These are phyloP conservation scores for Monosporozyma yasuniensis DNA, from an alignment of 805 yeast genomes.

Conservation along the genomic window DNA sequence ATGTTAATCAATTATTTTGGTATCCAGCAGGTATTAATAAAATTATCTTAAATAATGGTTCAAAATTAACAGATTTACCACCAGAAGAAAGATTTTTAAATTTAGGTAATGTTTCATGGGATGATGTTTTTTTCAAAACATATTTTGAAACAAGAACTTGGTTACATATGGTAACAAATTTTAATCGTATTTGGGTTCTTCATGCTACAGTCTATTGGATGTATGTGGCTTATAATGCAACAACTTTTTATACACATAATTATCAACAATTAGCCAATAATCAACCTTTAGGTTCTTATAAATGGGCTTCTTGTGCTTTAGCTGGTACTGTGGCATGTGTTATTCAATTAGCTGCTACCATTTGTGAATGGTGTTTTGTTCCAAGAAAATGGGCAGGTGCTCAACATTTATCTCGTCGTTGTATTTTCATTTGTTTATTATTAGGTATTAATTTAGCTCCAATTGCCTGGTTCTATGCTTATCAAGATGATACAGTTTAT, in stretches of 20 bases:
- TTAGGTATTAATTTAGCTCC: conserved; percentile 75
- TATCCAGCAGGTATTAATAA: conserved; percentile 97
- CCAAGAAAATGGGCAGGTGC: conserved; percentile 99
- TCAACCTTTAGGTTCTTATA: conserved; percentile 79
- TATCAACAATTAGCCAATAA: conserved; percentile 76
- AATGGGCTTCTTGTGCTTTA: conserved; percentile 88
- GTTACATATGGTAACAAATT: conserved; percentile 91
- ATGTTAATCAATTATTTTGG: conserved; percentile 98
- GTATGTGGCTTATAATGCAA: conserved; percentile 88
- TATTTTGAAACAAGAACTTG: conserved; percentile 94
- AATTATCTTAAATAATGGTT: conserved; percentile 74
- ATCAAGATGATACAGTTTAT: conserved; percentile 56
- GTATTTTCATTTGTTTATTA: conserved; percentile 60
- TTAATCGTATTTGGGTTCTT: conserved; percentile 96
- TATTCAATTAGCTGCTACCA: conserved; percentile 78
- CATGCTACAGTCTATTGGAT: conserved; percentile 89
- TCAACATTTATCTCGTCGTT: conserved; percentile 85
- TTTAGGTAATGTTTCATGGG: conserved; percentile 91
- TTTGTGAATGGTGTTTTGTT: conserved; percentile 90
- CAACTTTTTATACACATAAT: conserved; percentile 79
- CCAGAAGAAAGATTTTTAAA: conserved; percentile 80
- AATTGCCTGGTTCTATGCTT: conserved; percentile 73
- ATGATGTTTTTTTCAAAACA: conserved; percentile 86
- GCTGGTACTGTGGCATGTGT: conserved; percentile 83
- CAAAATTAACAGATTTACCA: conserved; percentile 84